Conservation (phyloP, 2,329 filamentous ascomycete species). For the Aureobasidium lini region DNA sequence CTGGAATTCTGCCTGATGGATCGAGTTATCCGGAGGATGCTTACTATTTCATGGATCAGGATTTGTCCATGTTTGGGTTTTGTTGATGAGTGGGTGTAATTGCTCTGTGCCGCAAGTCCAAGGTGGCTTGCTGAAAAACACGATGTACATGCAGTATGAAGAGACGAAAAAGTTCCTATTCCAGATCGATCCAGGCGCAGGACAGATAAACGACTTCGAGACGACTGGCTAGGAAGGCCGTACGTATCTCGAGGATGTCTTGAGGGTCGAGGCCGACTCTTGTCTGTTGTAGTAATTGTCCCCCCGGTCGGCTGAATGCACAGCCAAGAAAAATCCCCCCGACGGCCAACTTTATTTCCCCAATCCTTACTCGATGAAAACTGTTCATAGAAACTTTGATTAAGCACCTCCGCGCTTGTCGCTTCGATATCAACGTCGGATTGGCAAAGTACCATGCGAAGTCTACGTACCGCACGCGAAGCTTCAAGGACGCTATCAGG, state of each 20-base stretch:
- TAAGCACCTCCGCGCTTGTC: not conserved
- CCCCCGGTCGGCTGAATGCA: not conserved
- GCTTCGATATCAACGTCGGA: not conserved
- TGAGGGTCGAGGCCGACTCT: no score
- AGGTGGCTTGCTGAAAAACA: no score
- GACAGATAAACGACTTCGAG: no score
- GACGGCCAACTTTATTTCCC: not conserved
- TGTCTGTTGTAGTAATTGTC: no score
- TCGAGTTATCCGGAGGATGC: slow-evolving; percentile 5
- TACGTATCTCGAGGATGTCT: no score
- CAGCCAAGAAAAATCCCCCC: not conserved
- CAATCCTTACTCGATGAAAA: not conserved
- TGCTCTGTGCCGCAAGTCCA: no score
- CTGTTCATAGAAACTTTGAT: not conserved
- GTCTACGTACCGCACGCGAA: not conserved
- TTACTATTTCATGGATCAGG: slow-evolving; percentile 13
- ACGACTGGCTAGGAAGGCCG: no score
- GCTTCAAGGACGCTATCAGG: slow-evolving; percentile 7
- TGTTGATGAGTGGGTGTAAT: not conserved
- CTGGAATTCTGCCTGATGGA: not conserved
- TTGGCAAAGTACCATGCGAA: not conserved
- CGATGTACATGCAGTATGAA: no score
- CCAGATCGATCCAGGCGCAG: no score
- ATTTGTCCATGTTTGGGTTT: slow-evolving; percentile 13
- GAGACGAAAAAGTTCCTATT: no score